Evolutionary conservation across 805 yeast genomes (phyloP).

Genomic region (Ogataea wickerhamii): DNA sequence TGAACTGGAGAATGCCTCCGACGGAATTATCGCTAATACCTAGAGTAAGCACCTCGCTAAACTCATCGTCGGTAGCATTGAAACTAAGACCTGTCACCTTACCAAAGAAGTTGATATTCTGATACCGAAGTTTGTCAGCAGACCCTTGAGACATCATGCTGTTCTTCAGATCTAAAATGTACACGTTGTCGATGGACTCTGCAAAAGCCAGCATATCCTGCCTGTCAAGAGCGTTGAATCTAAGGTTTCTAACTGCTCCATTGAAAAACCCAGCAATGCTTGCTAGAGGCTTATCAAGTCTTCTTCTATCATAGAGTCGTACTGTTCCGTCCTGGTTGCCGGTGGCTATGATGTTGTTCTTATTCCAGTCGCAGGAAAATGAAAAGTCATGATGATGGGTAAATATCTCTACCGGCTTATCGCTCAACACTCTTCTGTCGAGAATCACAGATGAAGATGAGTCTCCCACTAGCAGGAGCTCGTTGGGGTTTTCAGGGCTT

Average conservation of each 20-base stretch:
- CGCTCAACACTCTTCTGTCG: constrained; percentile 36
- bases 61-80: constrained; percentile 36
- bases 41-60: constrained; percentile 46
- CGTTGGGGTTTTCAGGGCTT: constrained; percentile 36
- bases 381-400: constrained; percentile 53
- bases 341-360: constrained; percentile 40
- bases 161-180: constrained; percentile 38
- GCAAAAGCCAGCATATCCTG: constrained; percentile 46
- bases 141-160: background rate
- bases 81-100: constrained; percentile 55
- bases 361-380: constrained; percentile 60
- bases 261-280: constrained; percentile 19
- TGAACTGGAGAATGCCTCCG: constrained; percentile 55
- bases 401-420: constrained; percentile 12
- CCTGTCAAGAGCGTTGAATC: constrained; percentile 45
- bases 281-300: constrained; percentile 11
- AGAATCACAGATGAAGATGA: constrained; percentile 38
- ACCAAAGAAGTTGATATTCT: constrained; percentile 53
- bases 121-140: constrained; percentile 25
- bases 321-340: constrained; percentile 63
- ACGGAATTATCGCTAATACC: constrained; percentile 54
- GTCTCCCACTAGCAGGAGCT: constrained; percentile 51
- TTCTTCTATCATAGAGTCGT: constrained; percentile 49
- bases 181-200: constrained; percentile 57
- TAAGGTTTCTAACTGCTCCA: constrained; percentile 53